Conservation (phyloP, 2,329 filamentous ascomycete genomes). For the Hymenotorrendiella dingleyae region DNA sequence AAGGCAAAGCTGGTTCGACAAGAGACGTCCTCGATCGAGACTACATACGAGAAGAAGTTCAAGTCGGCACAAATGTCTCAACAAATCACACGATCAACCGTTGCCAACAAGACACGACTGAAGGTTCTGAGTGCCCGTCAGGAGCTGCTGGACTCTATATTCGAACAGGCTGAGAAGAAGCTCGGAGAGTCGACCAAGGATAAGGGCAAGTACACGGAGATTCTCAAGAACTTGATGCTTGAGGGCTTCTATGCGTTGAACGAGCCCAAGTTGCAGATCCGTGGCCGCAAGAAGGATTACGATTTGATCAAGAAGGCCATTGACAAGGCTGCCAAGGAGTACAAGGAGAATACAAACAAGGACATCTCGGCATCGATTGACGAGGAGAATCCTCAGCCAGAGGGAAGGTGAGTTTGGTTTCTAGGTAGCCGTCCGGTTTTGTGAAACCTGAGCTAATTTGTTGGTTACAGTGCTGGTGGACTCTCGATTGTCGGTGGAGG, state of each 20-base stretch:
- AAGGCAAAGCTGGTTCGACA: slow-evolving; percentile 97
- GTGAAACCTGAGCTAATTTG: slow-evolving; percentile 10
- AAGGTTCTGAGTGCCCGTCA: slow-evolving; percentile 82
- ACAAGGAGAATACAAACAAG: slow-evolving; percentile 70
- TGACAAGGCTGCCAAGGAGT: slow-evolving; percentile 71
- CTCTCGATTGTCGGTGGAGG: slow-evolving; percentile 71
- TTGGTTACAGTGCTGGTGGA: slow-evolving; percentile 67
- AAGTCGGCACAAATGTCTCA: slow-evolving; percentile 98
- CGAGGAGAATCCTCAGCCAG: slow-evolving; percentile 71
- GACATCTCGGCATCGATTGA: slow-evolving; percentile 67
- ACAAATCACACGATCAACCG: slow-evolving; percentile 94
- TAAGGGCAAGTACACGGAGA: slow-evolving; percentile 65
- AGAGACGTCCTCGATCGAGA: slow-evolving; percentile 89
- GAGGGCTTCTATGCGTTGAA: slow-evolving; percentile 86
- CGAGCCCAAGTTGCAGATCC: slow-evolving; percentile 70
- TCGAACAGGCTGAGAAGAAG: slow-evolving; percentile 71
- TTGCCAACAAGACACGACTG: slow-evolving; percentile 92
- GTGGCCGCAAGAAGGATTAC: slow-evolving; percentile 74
- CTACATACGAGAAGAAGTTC: slow-evolving; percentile 96
- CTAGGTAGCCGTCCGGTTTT: neutral
- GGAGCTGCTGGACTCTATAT: slow-evolving; percentile 84
- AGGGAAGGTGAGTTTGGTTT: slow-evolving; percentile 67
- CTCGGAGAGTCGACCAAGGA: slow-evolving; percentile 62
- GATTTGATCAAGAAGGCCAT: slow-evolving; percentile 72
- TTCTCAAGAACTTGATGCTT: slow-evolving; percentile 75